Base-by-base conservation (phyloP, 1,139 yeast genomes). In the Pichia sp. region DNA sequence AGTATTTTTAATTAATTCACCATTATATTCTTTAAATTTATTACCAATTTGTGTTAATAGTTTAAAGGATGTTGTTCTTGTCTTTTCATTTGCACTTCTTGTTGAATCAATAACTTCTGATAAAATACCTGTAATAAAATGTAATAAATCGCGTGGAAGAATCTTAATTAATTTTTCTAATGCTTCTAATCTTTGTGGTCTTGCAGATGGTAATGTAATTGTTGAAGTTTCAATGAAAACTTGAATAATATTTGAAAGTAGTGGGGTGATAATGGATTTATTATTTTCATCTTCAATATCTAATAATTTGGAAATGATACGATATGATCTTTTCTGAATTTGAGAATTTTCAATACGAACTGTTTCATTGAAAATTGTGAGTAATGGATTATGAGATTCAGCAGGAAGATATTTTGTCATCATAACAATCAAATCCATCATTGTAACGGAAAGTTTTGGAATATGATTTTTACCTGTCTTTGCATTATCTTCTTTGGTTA, bases 11-110 rank as follows among this genome's bases (percentile, higher is more conserved):
- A 92, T 74, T 3, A 73, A 56, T 33, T 92, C 89, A 39, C 96
- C 96, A 37, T 72, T 68, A 39, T 41, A 40, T 42, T 64, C 66
- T 26, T 57, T 54, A 90, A 90, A 84, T 54, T 74, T 80, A 40
- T 78, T 68, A 50, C 95, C 97, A 90, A 90, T 87, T 43, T 77
- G 74, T 42, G 87, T 80, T 51, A 92, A 73, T 35, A 86, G 73
- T 44, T 76, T 76, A 62, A 83, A 92, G 0, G 97, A 84, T 32
- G 81, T 71, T 51, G 82, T 86, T 63, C 99, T 78, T 3, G 97
- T 81, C 67, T 87, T 85, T 65, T 90, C 97, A 61, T 92, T 92
- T 42, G 80, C 82, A 62, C 89, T 97, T 65, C 92, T 92, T n/a
- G 97, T 89, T 32, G 89, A 81, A 60, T 94, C 70, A 47, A 92